Evolutionary conservation across 176 grass and related monocot species (phyloP).

Genomic region (Eremochloa ophiuroides): DNA sequence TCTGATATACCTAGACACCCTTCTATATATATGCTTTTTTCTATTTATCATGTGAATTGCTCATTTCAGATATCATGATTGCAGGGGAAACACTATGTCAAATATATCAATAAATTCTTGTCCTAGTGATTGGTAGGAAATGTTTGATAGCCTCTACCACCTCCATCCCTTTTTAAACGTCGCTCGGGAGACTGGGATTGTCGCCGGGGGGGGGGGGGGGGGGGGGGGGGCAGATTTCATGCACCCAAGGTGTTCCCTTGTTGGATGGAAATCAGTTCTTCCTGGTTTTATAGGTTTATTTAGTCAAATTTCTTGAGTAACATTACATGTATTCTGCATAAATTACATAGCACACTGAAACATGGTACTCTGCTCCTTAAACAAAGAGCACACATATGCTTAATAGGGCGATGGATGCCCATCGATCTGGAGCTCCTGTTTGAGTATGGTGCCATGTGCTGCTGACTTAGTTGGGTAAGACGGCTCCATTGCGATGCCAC

Average conservation of each 20-base stretch:
- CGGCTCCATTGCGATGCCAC: slow-evolving; percentile 70
- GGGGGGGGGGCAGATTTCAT: too few relatives aligned
- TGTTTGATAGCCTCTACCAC: background rate
- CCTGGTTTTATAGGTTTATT: background rate
- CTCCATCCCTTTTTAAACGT: too few relatives aligned
- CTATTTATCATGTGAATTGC: too few relatives aligned
- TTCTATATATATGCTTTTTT: too few relatives aligned
- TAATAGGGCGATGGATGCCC: background rate
- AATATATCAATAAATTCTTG: background rate
- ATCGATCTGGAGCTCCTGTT: background rate
- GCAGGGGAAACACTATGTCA: background rate
- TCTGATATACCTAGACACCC: too few relatives aligned
- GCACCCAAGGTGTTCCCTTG: background rate
- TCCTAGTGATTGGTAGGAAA: background rate
- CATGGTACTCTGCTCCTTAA: background rate
- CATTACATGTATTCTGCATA: background rate
- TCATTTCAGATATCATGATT: background rate
- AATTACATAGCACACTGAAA: background rate
- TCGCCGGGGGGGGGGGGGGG: too few relatives aligned
- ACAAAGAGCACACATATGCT: background rate
- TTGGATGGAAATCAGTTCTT: background rate
- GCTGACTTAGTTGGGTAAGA: slow-evolving; percentile 52
- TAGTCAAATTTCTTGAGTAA: background rate
- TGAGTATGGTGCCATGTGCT: background rate
- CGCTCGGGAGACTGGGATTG: too few relatives aligned